Conservation (phyloP, 176 grass and related monocot species). For the Pontederia crassipes region DNA sequence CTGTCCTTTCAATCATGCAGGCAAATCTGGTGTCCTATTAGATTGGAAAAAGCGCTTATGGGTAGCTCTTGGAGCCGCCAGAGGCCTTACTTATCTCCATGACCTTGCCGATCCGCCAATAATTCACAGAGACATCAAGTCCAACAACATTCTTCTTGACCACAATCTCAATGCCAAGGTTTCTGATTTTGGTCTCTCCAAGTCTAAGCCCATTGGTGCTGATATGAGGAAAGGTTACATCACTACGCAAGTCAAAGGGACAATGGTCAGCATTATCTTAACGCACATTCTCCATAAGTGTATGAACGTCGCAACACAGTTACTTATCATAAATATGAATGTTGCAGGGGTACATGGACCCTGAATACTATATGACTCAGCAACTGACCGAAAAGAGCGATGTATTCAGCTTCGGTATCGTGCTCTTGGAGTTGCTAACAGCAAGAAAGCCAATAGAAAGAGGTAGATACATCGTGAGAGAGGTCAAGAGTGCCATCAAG, state of each 20-base stretch:
- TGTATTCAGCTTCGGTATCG: conserved; percentile 69
- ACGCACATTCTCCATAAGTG: no score
- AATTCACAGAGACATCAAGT: conserved; percentile 92
- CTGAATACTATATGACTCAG: conserved; percentile 94
- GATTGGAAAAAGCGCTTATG: conserved; percentile 70
- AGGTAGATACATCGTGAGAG: conserved; percentile 47
- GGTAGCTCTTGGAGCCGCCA: conserved; percentile 68
- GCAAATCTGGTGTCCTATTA: conserved; percentile 37
- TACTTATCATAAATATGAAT: no score
- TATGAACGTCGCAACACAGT: no score
- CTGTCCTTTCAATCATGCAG: conserved; percentile 18
- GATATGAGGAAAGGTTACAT: conserved; percentile 42
- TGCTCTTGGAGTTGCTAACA: conserved; percentile 70
- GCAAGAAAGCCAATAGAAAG: conserved; percentile 55
- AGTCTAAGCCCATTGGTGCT: conserved; percentile 36
- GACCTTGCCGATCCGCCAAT: conserved; percentile 74
- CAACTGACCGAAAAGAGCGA: conserved; percentile 78
- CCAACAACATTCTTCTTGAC: conserved; percentile 81
- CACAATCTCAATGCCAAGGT: conserved; percentile 72
- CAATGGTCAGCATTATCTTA: conserved; percentile 35
- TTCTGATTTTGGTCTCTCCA: conserved; percentile 82
- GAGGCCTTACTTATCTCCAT: conserved; percentile 79
- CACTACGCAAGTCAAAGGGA: conserved; percentile 91
- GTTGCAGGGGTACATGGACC: conserved; percentile 66
- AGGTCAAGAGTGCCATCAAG: conserved; percentile 42